Evolutionary conservation across 2,329 filamentous ascomycete species (phyloP).

Genomic region (Fusarium annulatum): DNA sequence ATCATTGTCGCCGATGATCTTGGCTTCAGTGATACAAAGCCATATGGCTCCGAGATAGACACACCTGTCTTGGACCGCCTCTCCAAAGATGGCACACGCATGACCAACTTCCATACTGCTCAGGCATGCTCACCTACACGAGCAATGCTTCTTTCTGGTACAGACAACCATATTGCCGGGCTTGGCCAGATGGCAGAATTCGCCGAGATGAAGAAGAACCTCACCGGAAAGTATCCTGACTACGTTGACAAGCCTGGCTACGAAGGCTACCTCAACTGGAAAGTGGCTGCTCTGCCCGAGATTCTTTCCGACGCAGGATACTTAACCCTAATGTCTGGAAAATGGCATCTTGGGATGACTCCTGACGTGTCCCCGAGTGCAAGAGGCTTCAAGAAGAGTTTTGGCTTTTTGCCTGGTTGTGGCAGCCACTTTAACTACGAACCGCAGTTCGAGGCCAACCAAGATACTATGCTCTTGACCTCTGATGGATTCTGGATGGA

Average conservation of each 20-base stretch:
- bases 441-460: slow-evolving; percentile 54
- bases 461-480: slow-evolving; percentile 56
- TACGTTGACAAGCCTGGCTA: slow-evolving; percentile 40
- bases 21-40: slow-evolving; percentile 40
- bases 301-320: slow-evolving; percentile 48
- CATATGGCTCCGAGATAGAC: slow-evolving; percentile 66
- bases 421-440: slow-evolving; percentile 67
- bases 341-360: slow-evolving; percentile 53
- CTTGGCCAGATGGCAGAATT: slow-evolving; percentile 64
- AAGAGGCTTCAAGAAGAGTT: slow-evolving; percentile 54
- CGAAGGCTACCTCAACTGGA: slow-evolving; percentile 49
- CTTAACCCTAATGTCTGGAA: slow-evolving; percentile 47
- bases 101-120: slow-evolving; percentile 69
- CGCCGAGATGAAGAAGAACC: slow-evolving; percentile 8
- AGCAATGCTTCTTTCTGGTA: slow-evolving; percentile 70
- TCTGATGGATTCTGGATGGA: slow-evolving; percentile 53
- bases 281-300: slow-evolving; percentile 46
- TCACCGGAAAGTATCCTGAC: slow-evolving; percentile 3
- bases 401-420: slow-evolving; percentile 55
- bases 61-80: slow-evolving; percentile 66
- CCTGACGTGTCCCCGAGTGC: slow-evolving; percentile 38
- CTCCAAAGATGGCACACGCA: slow-evolving; percentile 60
- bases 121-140: slow-evolving; percentile 68
- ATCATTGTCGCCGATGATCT: slow-evolving; percentile 45
- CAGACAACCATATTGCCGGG: slow-evolving; percentile 65